Evolutionary conservation across 805 yeast genomes (phyloP).

Genomic region (Suhomyces tanzawaensis): DNA sequence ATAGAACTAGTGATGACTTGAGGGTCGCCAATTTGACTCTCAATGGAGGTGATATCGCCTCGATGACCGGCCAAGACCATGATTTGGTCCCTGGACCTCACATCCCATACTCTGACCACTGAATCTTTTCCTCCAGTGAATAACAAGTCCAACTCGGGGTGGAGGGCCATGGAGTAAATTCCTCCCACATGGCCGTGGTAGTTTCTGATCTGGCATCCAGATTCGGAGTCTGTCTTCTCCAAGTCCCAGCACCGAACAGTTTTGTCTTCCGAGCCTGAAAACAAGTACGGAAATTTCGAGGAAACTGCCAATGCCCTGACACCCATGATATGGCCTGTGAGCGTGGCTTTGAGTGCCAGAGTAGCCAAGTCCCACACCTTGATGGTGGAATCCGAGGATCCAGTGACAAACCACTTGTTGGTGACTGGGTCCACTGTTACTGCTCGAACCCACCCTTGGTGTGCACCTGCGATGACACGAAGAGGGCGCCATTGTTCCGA

Average conservation of each 20-base stretch:
- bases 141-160: constrained; percentile 80
- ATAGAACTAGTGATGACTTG: constrained; percentile 80
- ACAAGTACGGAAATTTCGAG: constrained; percentile 77
- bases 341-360: constrained; percentile 64
- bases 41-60: constrained; percentile 67
- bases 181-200: constrained; percentile 95
- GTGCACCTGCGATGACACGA: constrained; percentile 77
- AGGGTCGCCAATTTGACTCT: constrained; percentile 71
- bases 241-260: constrained; percentile 94
- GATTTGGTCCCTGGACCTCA: constrained; percentile 71
- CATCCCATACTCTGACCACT: constrained; percentile 89
- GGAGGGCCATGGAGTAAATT: constrained; percentile 77
- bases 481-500: constrained; percentile 56
- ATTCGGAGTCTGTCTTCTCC: constrained; percentile 67
- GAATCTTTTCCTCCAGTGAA: constrained; percentile 90
- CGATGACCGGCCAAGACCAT: constrained; percentile 82
- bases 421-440: constrained; percentile 75
- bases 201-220: constrained; percentile 60
- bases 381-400: constrained; percentile 83
- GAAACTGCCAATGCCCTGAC: constrained; percentile 77
- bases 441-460: constrained; percentile 89
- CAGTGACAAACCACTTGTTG: constrained; percentile 89
- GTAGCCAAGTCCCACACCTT: constrained; percentile 88
- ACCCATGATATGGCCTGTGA: constrained; percentile 90
- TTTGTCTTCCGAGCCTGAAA: constrained; percentile 91